phyloP scores from a whole-genome alignment of 768 basidiomycete genomes.

The Psilocybe azurescens region DNA sequence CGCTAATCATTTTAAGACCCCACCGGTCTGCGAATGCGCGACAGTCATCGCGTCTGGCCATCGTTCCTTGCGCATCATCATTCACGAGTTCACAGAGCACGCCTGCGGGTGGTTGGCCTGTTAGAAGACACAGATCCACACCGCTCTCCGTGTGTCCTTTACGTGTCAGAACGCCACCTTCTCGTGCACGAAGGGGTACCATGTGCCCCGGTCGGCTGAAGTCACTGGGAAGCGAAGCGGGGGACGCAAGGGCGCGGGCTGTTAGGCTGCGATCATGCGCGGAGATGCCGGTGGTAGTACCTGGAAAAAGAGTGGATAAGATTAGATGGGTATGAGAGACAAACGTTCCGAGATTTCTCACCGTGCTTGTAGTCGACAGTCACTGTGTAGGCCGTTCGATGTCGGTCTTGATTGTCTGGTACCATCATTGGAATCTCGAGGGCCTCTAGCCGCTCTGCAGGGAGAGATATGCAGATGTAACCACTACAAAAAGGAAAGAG shows the following conservation, averaged over 20 bases:
- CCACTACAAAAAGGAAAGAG: constrained; percentile 58
- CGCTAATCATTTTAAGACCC: constrained; percentile 94
- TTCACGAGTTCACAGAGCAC: constrained; percentile 96
- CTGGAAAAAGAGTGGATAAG: constrained; percentile 39
- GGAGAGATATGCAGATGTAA: constrained; percentile 90
- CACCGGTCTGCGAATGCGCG: constrained; percentile 87
- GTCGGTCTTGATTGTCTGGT: constrained; percentile 85
- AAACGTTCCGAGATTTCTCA: constrained; percentile 36
- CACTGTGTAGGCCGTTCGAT: constrained; percentile 93
- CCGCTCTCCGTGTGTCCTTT: constrained; percentile 94
- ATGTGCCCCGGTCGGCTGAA: constrained; percentile 95
- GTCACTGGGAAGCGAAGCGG: constrained; percentile 58
- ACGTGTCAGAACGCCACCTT: constrained; percentile 85
- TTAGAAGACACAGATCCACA: constrained; percentile 84
- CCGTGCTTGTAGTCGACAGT: constrained; percentile 95
- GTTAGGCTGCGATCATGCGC: constrained; percentile 94
- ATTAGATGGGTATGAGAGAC: constrained; percentile 18
- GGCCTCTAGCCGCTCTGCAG: constrained; percentile 72
- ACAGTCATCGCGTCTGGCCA: constrained; percentile 96
- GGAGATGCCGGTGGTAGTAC: constrained; percentile 95
- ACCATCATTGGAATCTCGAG: constrained; percentile 95
- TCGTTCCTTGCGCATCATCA: constrained; percentile 84
- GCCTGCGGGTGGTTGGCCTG: constrained; percentile 73
- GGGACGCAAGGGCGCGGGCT: constrained; percentile 78
- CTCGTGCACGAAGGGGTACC: constrained; percentile 88